Conservation (phyloP, 1,284 basidiomycete genomes). For the Ceraceosorus guamensis region DNA sequence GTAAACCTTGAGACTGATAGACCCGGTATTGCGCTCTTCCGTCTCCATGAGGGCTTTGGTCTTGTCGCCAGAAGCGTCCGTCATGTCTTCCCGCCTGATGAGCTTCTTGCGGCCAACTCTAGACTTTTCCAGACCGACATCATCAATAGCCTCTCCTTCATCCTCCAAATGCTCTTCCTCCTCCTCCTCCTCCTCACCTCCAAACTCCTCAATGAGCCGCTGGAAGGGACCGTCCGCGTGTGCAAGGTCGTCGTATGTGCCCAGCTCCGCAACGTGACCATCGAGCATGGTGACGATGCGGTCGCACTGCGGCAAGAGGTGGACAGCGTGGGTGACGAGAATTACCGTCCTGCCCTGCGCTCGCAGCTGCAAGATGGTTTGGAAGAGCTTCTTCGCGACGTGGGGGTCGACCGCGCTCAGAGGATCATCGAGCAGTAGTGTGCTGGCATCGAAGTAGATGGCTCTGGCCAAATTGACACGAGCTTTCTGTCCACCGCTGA, state of each 20-base stretch:
- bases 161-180: slow-evolving; percentile 29
- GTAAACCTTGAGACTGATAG: slow-evolving; percentile 56
- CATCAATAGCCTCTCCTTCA: slow-evolving; percentile 21
- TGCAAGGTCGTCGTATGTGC: slow-evolving; percentile 60
- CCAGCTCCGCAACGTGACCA: slow-evolving; percentile 60
- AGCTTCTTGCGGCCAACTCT: background rate
- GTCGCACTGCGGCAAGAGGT: slow-evolving; percentile 57
- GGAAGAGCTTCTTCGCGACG: slow-evolving; percentile 47
- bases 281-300: slow-evolving; percentile 69
- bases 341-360: slow-evolving; percentile 33
- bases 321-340: slow-evolving; percentile 49
- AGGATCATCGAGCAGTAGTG: slow-evolving; percentile 64
- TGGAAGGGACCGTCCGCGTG: slow-evolving; percentile 56
- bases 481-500: slow-evolving; percentile 74
- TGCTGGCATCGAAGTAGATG: slow-evolving; percentile 68
- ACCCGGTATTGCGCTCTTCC: slow-evolving; percentile 45
- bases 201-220: slow-evolving; percentile 51
- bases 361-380: slow-evolving; percentile 38
- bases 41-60: slow-evolving; percentile 24
- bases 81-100: slow-evolving; percentile 13
- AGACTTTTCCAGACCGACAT: slow-evolving; percentile 15
- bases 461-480: slow-evolving; percentile 70
- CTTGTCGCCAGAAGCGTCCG: slow-evolving; percentile 23
- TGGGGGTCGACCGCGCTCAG: slow-evolving; percentile 57
- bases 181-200: slow-evolving; percentile 32